Evolutionary conservation across 805 yeast species (phyloP), one percentile per base, ranked within the genome.

Genomic region (Wickerhamiella spandovensis): DNA sequence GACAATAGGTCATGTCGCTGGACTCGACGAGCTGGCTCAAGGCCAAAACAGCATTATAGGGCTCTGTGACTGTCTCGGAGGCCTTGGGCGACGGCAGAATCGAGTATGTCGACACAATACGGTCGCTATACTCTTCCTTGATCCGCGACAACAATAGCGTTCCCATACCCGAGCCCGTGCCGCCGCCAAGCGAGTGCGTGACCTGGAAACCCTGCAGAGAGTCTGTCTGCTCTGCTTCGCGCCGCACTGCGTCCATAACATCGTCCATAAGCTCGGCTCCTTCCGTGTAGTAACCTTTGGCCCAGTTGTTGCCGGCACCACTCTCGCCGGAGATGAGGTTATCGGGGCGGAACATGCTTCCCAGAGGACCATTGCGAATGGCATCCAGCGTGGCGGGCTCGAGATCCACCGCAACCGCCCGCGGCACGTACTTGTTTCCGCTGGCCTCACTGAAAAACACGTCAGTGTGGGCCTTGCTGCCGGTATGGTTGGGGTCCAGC

Each of bases 131-230:
- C 67, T 89, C 96, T 67, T 88, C 96, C 68, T 90, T 79, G 61
- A 88, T 84, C 64, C 82, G 81, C 49, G 92, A 79, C 62, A 89
- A 78, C 65, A 88, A 74, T 58, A 88, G 72, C 44, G 96, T 88
- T 64, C 97, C 97, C 88, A 88, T 81, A 69, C 97, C 97, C 41
- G 95, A 84, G 65, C 97, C 97, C 49, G 97, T 88, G 75, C 97
- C 97, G 71, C 97, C 89, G 63, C 89, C 89, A 43, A 82, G 70
- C 17, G 87, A 81, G 64, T 82, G 89, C 32, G 86, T 74, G 63
- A 88, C 82, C 72, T 89, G 97, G 78, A 88, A 88, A 60, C 97
- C 97, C 72, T 89, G 96, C 58, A 89, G 76, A 53, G 95, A 82
- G 68, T 89, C 97, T 65, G 94, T 78, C 23, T 86, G 86, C 72